Evolutionary conservation across 2,329 filamentous ascomycete species (phyloP).

Genomic region (Aspergillus nomiae): DNA sequence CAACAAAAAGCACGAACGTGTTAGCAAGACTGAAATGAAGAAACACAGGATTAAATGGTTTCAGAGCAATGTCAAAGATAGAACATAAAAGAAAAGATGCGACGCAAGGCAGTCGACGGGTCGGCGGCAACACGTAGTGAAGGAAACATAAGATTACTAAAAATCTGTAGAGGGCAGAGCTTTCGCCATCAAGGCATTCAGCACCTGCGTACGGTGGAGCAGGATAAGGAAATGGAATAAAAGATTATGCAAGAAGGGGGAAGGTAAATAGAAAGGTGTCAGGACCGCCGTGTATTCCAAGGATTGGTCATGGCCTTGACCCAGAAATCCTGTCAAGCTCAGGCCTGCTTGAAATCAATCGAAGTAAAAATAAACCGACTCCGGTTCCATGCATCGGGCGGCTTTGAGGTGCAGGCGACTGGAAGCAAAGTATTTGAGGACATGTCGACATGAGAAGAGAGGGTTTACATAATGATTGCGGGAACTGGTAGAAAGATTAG

Average conservation of each 20-base stretch:
- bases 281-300: slow-evolving; percentile 9
- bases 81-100: slow-evolving; percentile 1
- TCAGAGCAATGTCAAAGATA: slow-evolving; percentile 1
- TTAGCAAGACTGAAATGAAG: slow-evolving; percentile 15
- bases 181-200: slow-evolving; percentile 37
- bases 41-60: slow-evolving; percentile 9
- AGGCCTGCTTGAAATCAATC: slow-evolving; percentile 17
- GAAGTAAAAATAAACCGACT: slow-evolving; percentile 36
- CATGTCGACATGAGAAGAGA: slow-evolving; percentile 30
- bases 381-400: slow-evolving; percentile 41
- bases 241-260: slow-evolving; percentile 19
- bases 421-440: slow-evolving; percentile 25
- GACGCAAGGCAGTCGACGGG: slow-evolving; percentile 6
- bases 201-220: slow-evolving; percentile 21
- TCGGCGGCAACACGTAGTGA: slow-evolving; percentile 8
- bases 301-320: slow-evolving; percentile 9
- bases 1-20: slow-evolving; percentile 12
- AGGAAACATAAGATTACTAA: slow-evolving; percentile 13
- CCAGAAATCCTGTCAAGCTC: slow-evolving; percentile 4
- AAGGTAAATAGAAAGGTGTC: slow-evolving; percentile 18
- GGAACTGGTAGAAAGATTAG: slow-evolving; percentile 37
- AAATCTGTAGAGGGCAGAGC: slow-evolving; percentile 11
- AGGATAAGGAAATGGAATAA: slow-evolving; percentile 18
- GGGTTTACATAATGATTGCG: slow-evolving; percentile 52
- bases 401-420: slow-evolving; percentile 27